Evolutionary conservation across 306 rosid species (phyloP).

Genomic region (Quercus gilva): DNA sequence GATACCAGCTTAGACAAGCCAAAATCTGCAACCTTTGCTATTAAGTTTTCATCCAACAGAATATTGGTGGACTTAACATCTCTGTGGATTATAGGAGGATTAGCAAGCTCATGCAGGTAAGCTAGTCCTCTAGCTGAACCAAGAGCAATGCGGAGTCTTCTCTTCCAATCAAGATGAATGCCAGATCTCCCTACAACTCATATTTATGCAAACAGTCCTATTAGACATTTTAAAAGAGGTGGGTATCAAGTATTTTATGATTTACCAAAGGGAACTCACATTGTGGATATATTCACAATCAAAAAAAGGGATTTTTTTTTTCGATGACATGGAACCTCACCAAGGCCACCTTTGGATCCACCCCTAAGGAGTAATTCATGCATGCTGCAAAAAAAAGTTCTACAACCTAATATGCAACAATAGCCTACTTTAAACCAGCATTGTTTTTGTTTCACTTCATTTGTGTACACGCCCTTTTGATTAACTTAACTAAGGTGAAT

Average conservation of each 20-base stretch:
- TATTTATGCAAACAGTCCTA: slow-evolving; percentile 7
- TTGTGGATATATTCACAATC: neutral
- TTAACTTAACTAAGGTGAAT: neutral
- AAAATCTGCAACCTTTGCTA: slow-evolving; percentile 95
- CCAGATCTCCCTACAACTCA: slow-evolving; percentile 65
- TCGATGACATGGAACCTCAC: too few relatives aligned
- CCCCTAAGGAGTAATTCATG: too few relatives aligned
- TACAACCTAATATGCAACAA: too few relatives aligned
- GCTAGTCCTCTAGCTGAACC: slow-evolving; percentile 98
- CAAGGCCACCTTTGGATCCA: too few relatives aligned
- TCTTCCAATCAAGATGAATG: slow-evolving; percentile 87
- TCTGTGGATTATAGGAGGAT: slow-evolving; percentile 94
- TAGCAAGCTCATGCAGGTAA: slow-evolving; percentile 91
- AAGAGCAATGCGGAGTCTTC: slow-evolving; percentile 85
- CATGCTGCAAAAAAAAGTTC: too few relatives aligned
- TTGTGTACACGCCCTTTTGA: neutral
- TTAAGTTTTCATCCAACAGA: slow-evolving; percentile 72
- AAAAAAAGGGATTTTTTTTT: too few relatives aligned
- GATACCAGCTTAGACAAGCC: slow-evolving; percentile 85
- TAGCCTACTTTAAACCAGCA: too few relatives aligned
- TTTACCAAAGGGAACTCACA: neutral
- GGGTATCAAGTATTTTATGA: neutral
- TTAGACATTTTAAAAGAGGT: slow-evolving; percentile 1
- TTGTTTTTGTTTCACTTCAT: too few relatives aligned
- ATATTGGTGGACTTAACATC: slow-evolving; percentile 86